These are phyloP conservation scores for Scheffersomyces lignicola DNA, from an alignment of 1,139 yeast species.

Conservation along the genomic window DNA sequence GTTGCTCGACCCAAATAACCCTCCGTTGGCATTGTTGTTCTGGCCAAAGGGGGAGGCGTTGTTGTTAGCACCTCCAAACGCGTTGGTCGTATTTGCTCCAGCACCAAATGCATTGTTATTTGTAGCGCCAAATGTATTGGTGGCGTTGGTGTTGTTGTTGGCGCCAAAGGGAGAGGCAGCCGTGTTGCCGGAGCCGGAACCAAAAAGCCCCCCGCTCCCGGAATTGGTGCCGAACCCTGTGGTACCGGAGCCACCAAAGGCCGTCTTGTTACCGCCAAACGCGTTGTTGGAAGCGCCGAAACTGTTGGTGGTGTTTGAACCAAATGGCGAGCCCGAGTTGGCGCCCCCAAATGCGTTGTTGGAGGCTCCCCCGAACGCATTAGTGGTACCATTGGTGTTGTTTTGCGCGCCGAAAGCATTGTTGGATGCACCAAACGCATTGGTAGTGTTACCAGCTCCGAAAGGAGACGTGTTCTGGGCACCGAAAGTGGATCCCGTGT, in stretches of 20 bases:
- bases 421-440: conserved; percentile 20
- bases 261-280: conserved; percentile 21
- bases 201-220: conserved; percentile 16
- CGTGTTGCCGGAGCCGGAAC: conserved; percentile 15
- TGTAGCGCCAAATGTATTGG: conserved; percentile 29
- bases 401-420: conserved; percentile 20
- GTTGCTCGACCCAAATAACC: conserved; percentile 16
- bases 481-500: conserved; percentile 19
- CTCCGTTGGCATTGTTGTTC: conserved; percentile 17
- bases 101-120: too few relatives aligned
- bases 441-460: conserved; percentile 14
- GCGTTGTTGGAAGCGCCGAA: conserved; percentile 11
- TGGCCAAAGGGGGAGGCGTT: conserved; percentile 17
- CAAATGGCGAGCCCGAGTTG: conserved; percentile 9
- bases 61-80: conserved; percentile 21
- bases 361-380: conserved; percentile 15
- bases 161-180: conserved; percentile 25
- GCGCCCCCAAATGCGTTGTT: conserved; percentile 9
- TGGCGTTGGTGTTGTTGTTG: conserved; percentile 20
- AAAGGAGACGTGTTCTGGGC: conserved; percentile 13
- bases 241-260: conserved; percentile 19
- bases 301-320: conserved; percentile 9
- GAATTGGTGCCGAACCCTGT: conserved; percentile 20
- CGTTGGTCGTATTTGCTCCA: conserved; percentile 16
- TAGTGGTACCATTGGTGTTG: conserved; percentile 11